Evolutionary conservation across 2,329 filamentous ascomycete genomes (phyloP).

Genomic region (Botryotinia globosa): DNA sequence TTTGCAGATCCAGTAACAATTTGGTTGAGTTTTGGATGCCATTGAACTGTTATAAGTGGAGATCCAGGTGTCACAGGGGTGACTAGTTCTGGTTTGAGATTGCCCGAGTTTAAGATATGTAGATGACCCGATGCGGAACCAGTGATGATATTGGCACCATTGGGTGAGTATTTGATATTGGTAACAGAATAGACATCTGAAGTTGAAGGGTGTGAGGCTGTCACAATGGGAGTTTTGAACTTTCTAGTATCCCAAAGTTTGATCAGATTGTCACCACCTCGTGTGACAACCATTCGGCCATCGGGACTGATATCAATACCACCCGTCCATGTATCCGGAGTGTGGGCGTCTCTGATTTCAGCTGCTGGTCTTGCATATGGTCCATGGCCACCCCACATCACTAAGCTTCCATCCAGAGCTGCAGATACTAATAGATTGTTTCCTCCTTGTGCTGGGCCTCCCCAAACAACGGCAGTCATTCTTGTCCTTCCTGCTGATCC

Average conservation of each 20-base stretch:
- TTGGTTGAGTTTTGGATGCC: constrained; percentile 95
- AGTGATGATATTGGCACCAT: constrained; percentile 79
- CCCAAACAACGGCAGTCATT: constrained; percentile 93
- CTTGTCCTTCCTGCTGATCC: constrained; percentile 86
- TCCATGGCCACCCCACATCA: constrained; percentile 89
- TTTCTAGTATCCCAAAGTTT: constrained; percentile 97
- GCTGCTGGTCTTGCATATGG: constrained; percentile 78
- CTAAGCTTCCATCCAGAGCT: constrained; percentile 82
- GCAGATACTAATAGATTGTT: constrained; percentile 76
- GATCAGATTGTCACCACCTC: constrained; percentile 87
- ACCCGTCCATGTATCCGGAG: constrained; percentile 81
- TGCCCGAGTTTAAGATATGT: constrained; percentile 91
- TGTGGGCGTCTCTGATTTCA: constrained; percentile 82
- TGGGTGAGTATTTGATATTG: constrained; percentile 87
- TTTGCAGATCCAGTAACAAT: constrained; percentile 93
- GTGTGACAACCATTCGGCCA: constrained; percentile 83
- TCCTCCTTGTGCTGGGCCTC: constrained; percentile 69
- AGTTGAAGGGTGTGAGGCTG: constrained; percentile 74
- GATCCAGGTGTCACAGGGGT: constrained; percentile 86
- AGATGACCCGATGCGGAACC: constrained; percentile 83
- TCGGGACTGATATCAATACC: constrained; percentile 89
- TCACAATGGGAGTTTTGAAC: constrained; percentile 85
- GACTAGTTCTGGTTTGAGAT: constrained; percentile 77
- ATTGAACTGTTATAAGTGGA: constrained; percentile 78
- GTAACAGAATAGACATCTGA: constrained; percentile 79